phyloP scores from a whole-genome alignment of 306 rosid species.

The Fagus sylvatica region DNA sequence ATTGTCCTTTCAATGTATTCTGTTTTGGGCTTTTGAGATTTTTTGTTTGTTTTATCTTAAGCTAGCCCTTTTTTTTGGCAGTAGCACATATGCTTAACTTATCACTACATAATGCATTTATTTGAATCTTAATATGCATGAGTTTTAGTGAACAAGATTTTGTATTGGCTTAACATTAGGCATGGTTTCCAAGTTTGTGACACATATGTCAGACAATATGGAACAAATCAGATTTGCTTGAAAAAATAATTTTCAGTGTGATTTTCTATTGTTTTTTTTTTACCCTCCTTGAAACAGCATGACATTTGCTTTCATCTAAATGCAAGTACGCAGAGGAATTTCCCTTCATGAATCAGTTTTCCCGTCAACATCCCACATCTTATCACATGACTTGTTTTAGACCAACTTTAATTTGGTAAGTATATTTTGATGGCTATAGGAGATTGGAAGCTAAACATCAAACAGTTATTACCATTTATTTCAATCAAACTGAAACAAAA shows the following conservation, averaged over 20 bases:
- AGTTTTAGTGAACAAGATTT: background rate
- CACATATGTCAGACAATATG: background rate
- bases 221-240: background rate
- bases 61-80: too few species aligned
- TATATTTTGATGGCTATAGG: conserved; percentile 13
- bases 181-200: background rate
- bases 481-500: background rate
- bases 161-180: background rate
- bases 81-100: too few species aligned
- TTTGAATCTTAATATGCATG: background rate
- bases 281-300: too few species aligned
- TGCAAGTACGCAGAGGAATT: background rate
- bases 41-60: too few species aligned
- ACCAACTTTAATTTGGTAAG: background rate
- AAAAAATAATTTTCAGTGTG: background rate
- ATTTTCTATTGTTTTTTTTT: too few species aligned
- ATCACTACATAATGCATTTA: too few species aligned
- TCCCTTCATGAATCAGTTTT: conserved; percentile 18
- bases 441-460: conserved; percentile 20
- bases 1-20: background rate
- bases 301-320: too few species aligned
- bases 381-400: conserved; percentile 36
- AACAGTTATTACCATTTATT: conserved; percentile 8
- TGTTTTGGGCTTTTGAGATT: too few species aligned
- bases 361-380: conserved; percentile 33